Evolutionary conservation across 2,329 filamentous ascomycete genomes (phyloP).

Genomic region (Zasmidium citrigriseum): DNA sequence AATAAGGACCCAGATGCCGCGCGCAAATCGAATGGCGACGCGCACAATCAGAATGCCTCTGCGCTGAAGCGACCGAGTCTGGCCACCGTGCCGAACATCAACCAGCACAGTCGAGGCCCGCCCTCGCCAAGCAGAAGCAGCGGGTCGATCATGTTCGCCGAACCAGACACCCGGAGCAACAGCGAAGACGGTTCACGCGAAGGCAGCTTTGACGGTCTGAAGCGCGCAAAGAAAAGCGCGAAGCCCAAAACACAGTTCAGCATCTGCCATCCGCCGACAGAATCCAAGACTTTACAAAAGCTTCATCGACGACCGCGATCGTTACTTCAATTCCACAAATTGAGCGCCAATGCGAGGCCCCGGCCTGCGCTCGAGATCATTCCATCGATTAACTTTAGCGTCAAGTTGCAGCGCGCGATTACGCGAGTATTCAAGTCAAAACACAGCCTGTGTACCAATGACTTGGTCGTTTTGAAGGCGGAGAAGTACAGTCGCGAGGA

Average conservation of each 20-base stretch:
- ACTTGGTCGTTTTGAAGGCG: conserved; percentile 70
- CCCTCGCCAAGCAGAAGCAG: conserved; percentile 31
- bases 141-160: conserved; percentile 35
- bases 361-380: conserved; percentile 73
- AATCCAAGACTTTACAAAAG: conserved; percentile 57
- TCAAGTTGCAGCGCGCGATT: conserved; percentile 61
- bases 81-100: conserved; percentile 17
- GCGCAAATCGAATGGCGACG: background rate
- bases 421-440: conserved; percentile 65
- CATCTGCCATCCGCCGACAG: conserved; percentile 68
- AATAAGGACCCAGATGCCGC: conserved; percentile 10
- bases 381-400: conserved; percentile 58
- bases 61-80: conserved; percentile 21
- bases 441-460: conserved; percentile 65
- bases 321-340: conserved; percentile 69
- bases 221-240: conserved; percentile 27
- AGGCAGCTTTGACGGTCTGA: conserved; percentile 32
- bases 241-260: conserved; percentile 64
- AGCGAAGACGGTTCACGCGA: conserved; percentile 33
- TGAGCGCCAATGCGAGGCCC: conserved; percentile 62
- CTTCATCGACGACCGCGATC: conserved; percentile 68
- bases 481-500: conserved; percentile 63
- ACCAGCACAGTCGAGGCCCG: conserved; percentile 12
- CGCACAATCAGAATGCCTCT: conserved; percentile 1
- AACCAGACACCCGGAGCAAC: conserved; percentile 33